Evolutionary conservation across 345 rosid genomes (phyloP), one percentile per base, ranked within the genome.

Genomic region (Xanthoceras sorbifolium): DNA sequence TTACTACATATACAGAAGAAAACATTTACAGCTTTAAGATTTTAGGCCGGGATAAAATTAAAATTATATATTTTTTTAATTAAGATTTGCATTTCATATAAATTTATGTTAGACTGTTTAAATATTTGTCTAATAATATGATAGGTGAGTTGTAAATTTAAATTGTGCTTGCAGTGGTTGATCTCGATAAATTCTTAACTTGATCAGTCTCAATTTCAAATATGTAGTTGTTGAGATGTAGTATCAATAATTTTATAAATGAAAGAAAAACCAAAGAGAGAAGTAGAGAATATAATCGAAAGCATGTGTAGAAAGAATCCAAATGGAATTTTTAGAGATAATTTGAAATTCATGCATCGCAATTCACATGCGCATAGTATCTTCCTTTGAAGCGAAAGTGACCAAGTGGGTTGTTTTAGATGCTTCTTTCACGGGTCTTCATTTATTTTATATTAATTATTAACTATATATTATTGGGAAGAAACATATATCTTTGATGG

Each of bases 301-400:
- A 57, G 81, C 61, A 42, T 40, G 59, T 42, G 17, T 72, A 63
- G 14, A n/a, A 38, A 50, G 70, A 55, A 67, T 54, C 78, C 42
- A 67, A 76, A 36, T 59, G 34, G 52, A 15, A 34, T 74, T 48
- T n/a, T 32, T 29, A 36, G 48, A 54, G 46, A 55, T 1, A 31
- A 42, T 9, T 52, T 32, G 20, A 11, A 36, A 50, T 22, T 54
- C 50, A 22, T 52, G 40, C 46, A 3, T 20, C 62, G 22, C 29
- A 20, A 38, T 28, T 63, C 72, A 32, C 66, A 66, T 54, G 65
- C 3, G 12, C 14, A 40, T 67, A 57, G 42, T 38, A 7, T 57
- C 5, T 17, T 52, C 9, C 57, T 23, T 31, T 1, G 4, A 8
- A 22, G 1, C 2, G 38, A 31, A 29, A 74, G 38, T 64, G 38